phyloP scores from a whole-genome alignment of 306 rosid species.

The Cucurbita maxima region DNA sequence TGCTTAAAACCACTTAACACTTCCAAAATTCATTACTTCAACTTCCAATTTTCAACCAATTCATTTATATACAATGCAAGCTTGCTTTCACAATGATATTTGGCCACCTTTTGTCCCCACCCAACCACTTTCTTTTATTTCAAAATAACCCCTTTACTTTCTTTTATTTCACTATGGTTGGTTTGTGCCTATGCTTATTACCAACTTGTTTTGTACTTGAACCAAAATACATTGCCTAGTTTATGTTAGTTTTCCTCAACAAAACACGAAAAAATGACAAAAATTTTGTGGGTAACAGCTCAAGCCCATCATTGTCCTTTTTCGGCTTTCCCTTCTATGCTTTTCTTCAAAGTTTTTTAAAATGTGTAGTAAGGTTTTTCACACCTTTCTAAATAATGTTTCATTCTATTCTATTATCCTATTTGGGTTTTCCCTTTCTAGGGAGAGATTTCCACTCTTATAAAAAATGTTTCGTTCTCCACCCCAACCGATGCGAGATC shows the following conservation, averaged over 20 bases:
- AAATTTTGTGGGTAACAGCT: not conserved
- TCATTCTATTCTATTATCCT: too few relatives aligned
- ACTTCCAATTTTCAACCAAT: not conserved
- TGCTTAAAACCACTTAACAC: not conserved
- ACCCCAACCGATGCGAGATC: too few relatives aligned
- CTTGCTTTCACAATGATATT: not conserved
- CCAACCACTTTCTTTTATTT: conserved; percentile 5
- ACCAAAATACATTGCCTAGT: not conserved
- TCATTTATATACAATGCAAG: not conserved
- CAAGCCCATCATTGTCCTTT: too few relatives aligned
- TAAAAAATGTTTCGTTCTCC: too few relatives aligned
- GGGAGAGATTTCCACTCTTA: too few relatives aligned
- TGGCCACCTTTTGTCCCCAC: not conserved
- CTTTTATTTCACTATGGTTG: not conserved
- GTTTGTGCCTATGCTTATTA: not conserved
- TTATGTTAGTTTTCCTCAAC: not conserved
- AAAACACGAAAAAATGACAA: not conserved
- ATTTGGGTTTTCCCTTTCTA: too few relatives aligned
- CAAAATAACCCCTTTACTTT: not conserved
- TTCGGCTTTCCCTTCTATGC: too few relatives aligned
- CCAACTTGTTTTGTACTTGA: not conserved
- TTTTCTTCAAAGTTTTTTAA: too few relatives aligned
- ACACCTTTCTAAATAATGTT: too few relatives aligned
- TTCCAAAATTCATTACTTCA: not conserved
- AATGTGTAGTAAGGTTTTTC: too few relatives aligned